These are phyloP conservation scores for Volvox africanus DNA, from an alignment of 139 green algal genomes.

Conservation along the genomic window DNA sequence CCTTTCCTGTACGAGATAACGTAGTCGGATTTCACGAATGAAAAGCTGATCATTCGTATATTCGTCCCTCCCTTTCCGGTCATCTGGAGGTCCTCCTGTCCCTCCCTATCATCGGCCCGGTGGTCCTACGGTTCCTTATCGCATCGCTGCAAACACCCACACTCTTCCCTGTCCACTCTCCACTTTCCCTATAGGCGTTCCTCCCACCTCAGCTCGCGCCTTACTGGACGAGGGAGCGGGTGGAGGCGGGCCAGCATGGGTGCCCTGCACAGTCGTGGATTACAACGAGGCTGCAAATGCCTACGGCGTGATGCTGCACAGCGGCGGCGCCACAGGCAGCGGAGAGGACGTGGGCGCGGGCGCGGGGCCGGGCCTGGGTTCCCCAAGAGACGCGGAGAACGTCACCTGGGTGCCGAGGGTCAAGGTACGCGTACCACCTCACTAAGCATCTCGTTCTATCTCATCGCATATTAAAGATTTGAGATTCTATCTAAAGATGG, in stretches of 20 bases:
- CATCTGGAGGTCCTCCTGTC: too few relatives aligned
- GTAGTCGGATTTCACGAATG: too few relatives aligned
- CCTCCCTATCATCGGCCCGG: too few relatives aligned
- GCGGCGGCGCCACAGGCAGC: neutral
- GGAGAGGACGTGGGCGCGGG: neutral
- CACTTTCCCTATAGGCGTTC: constrained; percentile 30
- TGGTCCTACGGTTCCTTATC: too few relatives aligned
- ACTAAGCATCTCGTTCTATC: too few relatives aligned
- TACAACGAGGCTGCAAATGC: constrained; percentile 55
- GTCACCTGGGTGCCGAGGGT: constrained; percentile 67
- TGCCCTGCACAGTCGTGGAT: constrained; percentile 60
- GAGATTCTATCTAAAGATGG: too few relatives aligned
- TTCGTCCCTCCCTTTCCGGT: too few relatives aligned
- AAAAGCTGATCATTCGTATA: too few relatives aligned
- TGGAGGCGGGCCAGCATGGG: constrained; percentile 25
- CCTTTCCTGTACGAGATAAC: too few relatives aligned
- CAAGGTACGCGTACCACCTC: constrained; percentile 20
- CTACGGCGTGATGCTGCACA: constrained; percentile 56
- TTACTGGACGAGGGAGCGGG: neutral
- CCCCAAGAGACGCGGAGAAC: neutral
- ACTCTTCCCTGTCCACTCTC: too few relatives aligned
- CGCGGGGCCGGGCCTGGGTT: neutral
- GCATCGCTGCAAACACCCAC: too few relatives aligned
- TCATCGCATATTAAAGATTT: too few relatives aligned
- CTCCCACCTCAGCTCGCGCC: constrained; percentile 38